These are phyloP conservation scores for Moelleriella libera DNA, from an alignment of 2,329 filamentous ascomycete species.

Conservation along the genomic window DNA sequence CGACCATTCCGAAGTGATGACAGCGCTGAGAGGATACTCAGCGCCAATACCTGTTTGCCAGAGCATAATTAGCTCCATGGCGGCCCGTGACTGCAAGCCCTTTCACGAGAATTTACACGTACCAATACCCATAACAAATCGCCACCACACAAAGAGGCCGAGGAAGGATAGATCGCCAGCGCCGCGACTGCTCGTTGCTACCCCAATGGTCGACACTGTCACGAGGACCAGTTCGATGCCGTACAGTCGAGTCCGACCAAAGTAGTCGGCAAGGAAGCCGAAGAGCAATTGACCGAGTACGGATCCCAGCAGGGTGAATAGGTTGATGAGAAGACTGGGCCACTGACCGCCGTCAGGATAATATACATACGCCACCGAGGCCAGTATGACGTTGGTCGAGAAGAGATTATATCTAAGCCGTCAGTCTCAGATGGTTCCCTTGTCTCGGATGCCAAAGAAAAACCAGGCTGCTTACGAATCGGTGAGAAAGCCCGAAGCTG, in stretches of 20 bases:
- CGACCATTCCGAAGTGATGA: slow-evolving; percentile 54
- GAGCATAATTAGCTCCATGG: background rate
- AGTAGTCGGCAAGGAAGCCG: slow-evolving; percentile 38
- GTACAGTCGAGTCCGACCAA: slow-evolving; percentile 39
- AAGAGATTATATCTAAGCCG: slow-evolving; percentile 35
- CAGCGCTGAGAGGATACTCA: slow-evolving; percentile 52
- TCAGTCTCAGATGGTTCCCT: background rate
- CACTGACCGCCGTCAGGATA: slow-evolving; percentile 30
- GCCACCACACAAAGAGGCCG: slow-evolving; percentile 37
- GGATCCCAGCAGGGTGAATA: slow-evolving; percentile 37
- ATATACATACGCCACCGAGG: slow-evolving; percentile 37
- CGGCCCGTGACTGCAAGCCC: no score
- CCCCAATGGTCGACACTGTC: slow-evolving; percentile 41
- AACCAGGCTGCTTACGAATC: slow-evolving; percentile 28
- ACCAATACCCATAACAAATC: slow-evolving; percentile 40
- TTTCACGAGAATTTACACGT: slow-evolving; percentile 3
- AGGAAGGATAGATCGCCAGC: slow-evolving; percentile 35
- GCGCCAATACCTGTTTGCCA: slow-evolving; percentile 40
- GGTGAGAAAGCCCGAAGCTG: slow-evolving; percentile 39
- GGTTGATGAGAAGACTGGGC: slow-evolving; percentile 33
- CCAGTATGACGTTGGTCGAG: slow-evolving; percentile 39
- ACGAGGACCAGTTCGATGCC: slow-evolving; percentile 42
- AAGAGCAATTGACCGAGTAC: slow-evolving; percentile 37
- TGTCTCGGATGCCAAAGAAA: background rate
- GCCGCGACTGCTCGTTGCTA: slow-evolving; percentile 36